Base-by-base conservation (phyloP, 2,329 filamentous ascomycete species). In the Teratosphaeria gauchensis region DNA sequence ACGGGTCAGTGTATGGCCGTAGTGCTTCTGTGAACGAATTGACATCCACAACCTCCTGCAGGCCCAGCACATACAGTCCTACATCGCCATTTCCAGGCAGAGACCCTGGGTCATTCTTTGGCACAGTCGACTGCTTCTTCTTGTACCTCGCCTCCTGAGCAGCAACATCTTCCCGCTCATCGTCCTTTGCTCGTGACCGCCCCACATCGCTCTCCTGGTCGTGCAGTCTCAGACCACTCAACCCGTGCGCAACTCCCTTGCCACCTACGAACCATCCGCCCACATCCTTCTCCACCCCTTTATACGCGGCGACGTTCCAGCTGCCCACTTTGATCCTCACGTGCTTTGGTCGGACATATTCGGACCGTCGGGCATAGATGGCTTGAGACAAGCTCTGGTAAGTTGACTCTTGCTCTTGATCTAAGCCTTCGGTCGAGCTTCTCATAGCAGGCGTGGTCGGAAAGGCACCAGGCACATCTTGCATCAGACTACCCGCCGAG, bases 41-140 rank as follows among this genome's bases (percentile, higher is more conserved):
- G 59, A 99, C 80, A 71, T 96, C 90, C 11, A 96, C 88, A 30
- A 97, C 85, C 74, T 99, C 94, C 70, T 99, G 94, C 58, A 99
- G 75, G 0, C 91, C 92, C 7, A 99, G 78, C 0, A 92, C 89
- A 69, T 97, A 99, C 16, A 99, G 81, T 1, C 88, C 92, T 51
- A 97, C 82, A n/a, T 90, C 84, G 24, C 86, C 81, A 33, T 80
- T 81, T 9, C 81, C 82, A 1, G 83, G 75, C 1, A 87, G 62
- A 6, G 70, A 68, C 1, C 74, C 73, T 19, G 72, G 67, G 62
- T 82, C 80, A 33, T 75, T 67, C 31, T 70, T 68, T 0, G 79
- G 78, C 9, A 80, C 61, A 0, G 78, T 78, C 0, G 74, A 65
- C 51, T 71, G 67, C 58, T 77, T 76, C 56, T 69, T 76, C 59